Base-by-base conservation (phyloP, 2,329 filamentous ascomycete species). In the Decorospora gaudefroyi region DNA sequence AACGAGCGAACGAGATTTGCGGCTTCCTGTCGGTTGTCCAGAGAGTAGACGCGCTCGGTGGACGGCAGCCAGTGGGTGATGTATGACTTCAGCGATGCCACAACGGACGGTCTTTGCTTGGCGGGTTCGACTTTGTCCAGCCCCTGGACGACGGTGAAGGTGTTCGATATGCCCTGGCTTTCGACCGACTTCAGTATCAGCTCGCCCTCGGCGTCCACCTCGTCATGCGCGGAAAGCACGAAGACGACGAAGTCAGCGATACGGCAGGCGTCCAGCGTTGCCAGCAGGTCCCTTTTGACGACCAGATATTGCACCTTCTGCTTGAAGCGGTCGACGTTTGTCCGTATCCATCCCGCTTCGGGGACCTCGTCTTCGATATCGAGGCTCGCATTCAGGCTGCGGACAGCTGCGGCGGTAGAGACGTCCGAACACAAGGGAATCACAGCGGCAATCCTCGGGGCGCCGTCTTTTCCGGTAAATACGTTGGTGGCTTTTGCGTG, bases 11-110 rank as follows among this genome's bases (percentile, higher is more conserved):
- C 87, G 25, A 95, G 76, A 67, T 96, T 97, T 37, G 90, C 83
- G 67, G 88, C 92, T 68, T 99, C 93, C 66, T 96, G 90, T 64
- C 88, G 81, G 51, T 82, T 92, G 65, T 96, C 90, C 42, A 96
- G 78, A 57, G 84, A 93, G 70, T 92, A 89, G 11, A 99, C 79
- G 72, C 93, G 96, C 61, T 96, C 91, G 61, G 93, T 86, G 16
- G 88, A 82, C 0, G 93, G 90, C 69, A 97, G 92, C 74, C 96
- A 99, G 69, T 96, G 92, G 17, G 85, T 90, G 63, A 97, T 91
- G 73, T 88, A 96, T 1, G 90, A 95, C 68, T 90, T 93, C 42
- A 99, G 78, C 1, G 91, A 96, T 33, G 84, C 79, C 34, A 92
- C 74, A 8, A 95, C 83, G 46, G 90, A 86, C 0, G 83, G 78